Percentiles rank a stretch among this genome's conserved stretches.
These are phyloP conservation scores for Cardiospermum halicacabum DNA, from an alignment of 345 rosid species.

Conservation along the genomic window DNA sequence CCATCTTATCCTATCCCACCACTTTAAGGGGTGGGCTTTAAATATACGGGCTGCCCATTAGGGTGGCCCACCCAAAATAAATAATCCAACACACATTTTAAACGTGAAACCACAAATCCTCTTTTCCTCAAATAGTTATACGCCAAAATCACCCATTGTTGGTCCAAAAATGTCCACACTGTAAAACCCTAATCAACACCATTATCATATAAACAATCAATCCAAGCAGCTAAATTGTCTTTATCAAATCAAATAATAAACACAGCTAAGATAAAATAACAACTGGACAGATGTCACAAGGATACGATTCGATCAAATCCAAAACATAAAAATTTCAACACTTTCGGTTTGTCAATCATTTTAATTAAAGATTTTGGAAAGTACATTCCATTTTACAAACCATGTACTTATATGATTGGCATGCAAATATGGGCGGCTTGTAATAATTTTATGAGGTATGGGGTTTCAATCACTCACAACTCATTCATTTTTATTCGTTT, in stretches of 20 bases:
- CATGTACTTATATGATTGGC: conserved; percentile 36
- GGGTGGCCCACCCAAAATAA: no score
- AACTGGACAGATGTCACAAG: conserved; percentile 21
- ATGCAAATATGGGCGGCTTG: conserved; percentile 10
- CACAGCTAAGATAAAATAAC: conserved; percentile 9
- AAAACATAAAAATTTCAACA: no score
- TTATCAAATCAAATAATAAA: conserved; percentile 2
- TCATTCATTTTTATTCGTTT: conserved; percentile 15
- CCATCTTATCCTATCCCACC: no score
- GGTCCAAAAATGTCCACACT: no score
- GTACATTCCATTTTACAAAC: conserved; percentile 29
- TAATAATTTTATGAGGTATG: conserved; percentile 21
- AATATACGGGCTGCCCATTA: no score
- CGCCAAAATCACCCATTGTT: no score
- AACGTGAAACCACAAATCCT: no score
- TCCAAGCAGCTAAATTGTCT: conserved; percentile 9
- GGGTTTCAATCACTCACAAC: conserved; percentile 37
- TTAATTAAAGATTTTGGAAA: conserved; percentile 20
- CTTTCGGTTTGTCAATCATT: conserved; percentile 25
- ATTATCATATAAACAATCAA: no score
- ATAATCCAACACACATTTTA: no score
- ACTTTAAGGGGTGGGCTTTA: no score
- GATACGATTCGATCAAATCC: not conserved
- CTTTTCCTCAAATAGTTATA: no score
- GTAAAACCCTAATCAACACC: no score